A percentile compares a stretch with the other conserved stretches of the same genome.
These are phyloP conservation scores for Colletotrichum acutatum DNA, from an alignment of 2,329 filamentous ascomycete species.

Conservation along the genomic window DNA sequence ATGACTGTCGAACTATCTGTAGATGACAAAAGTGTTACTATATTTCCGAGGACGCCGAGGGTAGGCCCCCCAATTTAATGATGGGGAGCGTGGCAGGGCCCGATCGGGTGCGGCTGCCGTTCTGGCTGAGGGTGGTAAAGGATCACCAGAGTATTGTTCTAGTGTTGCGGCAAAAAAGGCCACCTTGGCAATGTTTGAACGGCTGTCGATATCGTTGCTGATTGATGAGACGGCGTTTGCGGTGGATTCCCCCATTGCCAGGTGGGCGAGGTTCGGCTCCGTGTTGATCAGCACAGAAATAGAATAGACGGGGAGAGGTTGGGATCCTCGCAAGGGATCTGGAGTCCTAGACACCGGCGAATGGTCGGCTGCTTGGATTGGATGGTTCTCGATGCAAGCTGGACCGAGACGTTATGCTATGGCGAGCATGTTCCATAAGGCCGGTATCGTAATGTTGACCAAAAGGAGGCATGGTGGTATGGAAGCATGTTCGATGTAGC, in stretches of 20 bases:
- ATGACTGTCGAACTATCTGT: neutral
- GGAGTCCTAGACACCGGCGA: neutral
- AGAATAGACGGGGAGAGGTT: neutral
- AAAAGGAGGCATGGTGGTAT: conserved; percentile 9
- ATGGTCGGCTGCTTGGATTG: neutral
- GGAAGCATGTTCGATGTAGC: conserved; percentile 25
- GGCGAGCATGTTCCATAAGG: conserved; percentile 16
- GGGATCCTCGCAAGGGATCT: neutral
- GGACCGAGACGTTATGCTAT: conserved; percentile 16
- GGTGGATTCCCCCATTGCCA: neutral
- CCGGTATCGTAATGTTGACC: conserved; percentile 25
- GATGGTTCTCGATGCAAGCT: neutral
- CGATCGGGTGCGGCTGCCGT: conserved; percentile 26
- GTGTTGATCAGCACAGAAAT: conserved; percentile 2
- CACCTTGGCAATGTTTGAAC: conserved; percentile 30
- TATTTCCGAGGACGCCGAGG: neutral
- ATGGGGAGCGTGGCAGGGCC: neutral
- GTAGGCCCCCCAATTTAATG: neutral
- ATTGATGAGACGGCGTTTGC: conserved; percentile 28
- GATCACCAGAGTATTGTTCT: conserved; percentile 13
- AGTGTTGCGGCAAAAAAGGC: conserved; percentile 4
- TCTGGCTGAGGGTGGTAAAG: neutral
- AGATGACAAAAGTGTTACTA: neutral
- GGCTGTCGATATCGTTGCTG: conserved; percentile 24
- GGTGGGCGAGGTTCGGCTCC: neutral